Evolutionary conservation across 2,329 filamentous ascomycete genomes (phyloP), one percentile per base, ranked within the genome.

Genomic region (Eutypella sp.): DNA sequence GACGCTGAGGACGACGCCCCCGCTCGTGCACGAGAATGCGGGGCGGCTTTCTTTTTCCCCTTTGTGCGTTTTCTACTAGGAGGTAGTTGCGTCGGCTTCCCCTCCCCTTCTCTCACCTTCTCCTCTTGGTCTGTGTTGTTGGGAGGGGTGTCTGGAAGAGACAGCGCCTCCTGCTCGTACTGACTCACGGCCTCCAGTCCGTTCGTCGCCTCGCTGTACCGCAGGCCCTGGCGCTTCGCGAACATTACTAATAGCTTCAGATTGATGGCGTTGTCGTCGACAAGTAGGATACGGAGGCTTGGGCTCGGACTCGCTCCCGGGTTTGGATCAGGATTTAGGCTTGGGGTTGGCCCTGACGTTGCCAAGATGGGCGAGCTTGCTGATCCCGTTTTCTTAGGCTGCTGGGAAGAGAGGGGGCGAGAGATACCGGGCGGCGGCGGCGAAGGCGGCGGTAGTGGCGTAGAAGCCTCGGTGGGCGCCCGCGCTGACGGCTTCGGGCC

Each of bases 121-220:
- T n/a, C n/a, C n/a, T n/a, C n/a, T n/a, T n/a, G n/a, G n/a, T n/a
- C 47, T 45, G 27, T 51, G 39, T 6, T 43, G 13, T 1, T 15
- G n/a, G 7, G 40, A 18, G 13, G 19, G 43, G 13, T 50, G 55
- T 4, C 51, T 52, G 34, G 54, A 46, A 4, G 19, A 41, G 10
- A 16, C 13, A 34, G 50, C n/a, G 42, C 51, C 11, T 62, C 54
- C 9, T 57, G 53, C 40, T 65, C 66, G 54, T 70, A 76, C 8
- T 55, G 58, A n/a, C 71, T 65, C 1, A 77, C 59, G 2, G 74
- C 74, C 54, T 74, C 67, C 18, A 68, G 64, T 6, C 74, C 74
- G 47, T 77, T 71, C 24, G 60, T 61, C 1, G 73, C 74, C 9
- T 67, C 68, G n/a, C 62, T 61, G 46, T 67, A 67, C 1, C 65